These are phyloP conservation scores for Agroathelia rolfsii DNA, from an alignment of 1,284 basidiomycete species.

Conservation along the genomic window DNA sequence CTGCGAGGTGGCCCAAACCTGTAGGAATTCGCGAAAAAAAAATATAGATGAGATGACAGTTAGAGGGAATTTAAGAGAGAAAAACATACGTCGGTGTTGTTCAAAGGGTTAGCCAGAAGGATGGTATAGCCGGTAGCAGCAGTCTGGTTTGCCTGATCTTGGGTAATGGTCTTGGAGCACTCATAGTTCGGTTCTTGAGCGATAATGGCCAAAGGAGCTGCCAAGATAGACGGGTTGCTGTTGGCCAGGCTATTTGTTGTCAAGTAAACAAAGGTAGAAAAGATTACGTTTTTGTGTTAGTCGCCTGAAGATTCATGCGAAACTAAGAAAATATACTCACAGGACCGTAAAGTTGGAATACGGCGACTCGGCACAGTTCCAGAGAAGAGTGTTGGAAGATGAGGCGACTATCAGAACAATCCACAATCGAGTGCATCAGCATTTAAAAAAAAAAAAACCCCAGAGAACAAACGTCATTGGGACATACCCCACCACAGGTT, in stretches of 20 bases:
- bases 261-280: background rate
- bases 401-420: conserved; percentile 18
- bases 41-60: conserved; percentile 4
- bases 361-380: conserved; percentile 28
- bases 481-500: conserved; percentile 39
- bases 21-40: conserved; percentile 2
- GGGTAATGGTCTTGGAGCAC: conserved; percentile 46
- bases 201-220: conserved; percentile 31
- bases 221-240: conserved; percentile 24
- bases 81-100: conserved; percentile 40
- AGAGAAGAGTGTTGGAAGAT: conserved; percentile 28
- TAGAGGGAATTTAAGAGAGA: conserved; percentile 5
- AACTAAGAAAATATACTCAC: conserved; percentile 20
- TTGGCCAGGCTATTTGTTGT: conserved; percentile 27
- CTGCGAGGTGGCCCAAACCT: conserved; percentile 55
- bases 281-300: conserved; percentile 8
- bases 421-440: background rate
- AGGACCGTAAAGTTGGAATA: conserved; percentile 29
- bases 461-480: background rate
- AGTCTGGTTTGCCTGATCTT: conserved; percentile 32
- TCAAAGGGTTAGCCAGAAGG: conserved; percentile 45
- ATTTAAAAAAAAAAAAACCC: conserved; percentile 1
- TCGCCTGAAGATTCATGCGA: background rate
- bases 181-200: conserved; percentile 44
- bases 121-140: conserved; percentile 45